Evolutionary conservation across 179 eudicot genomes (phyloP).

Genomic region (Beta macrorhiza): DNA sequence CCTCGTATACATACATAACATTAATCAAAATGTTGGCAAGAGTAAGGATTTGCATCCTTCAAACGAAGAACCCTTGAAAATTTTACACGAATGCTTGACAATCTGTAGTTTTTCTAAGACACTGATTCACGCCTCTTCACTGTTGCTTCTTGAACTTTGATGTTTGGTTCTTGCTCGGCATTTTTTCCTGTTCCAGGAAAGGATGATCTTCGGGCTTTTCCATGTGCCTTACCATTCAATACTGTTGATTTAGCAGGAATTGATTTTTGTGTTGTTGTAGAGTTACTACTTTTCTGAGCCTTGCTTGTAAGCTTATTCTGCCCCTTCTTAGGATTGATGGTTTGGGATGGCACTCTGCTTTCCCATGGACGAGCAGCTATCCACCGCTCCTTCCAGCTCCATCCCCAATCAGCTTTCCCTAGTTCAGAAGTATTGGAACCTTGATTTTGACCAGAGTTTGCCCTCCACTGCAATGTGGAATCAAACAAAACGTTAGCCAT

Average conservation of each 20-base stretch:
- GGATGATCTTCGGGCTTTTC: conserved; percentile 46
- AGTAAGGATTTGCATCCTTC: conserved; percentile 8
- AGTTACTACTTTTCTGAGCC: conserved; percentile 36
- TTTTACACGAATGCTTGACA: conserved; percentile 8
- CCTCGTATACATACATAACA: conserved; percentile 23
- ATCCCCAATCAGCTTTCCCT: conserved; percentile 82
- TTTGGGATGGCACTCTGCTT: conserved; percentile 46
- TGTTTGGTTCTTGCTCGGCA: conserved; percentile 29
- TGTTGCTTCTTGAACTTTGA: conserved; percentile 33
- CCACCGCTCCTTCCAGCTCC: conserved; percentile 99
- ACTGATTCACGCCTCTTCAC: conserved; percentile 28
- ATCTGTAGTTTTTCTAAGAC: conserved; percentile 24
- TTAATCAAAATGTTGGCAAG: not conserved
- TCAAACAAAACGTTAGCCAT: not conserved
- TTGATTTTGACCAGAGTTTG: conserved; percentile 52
- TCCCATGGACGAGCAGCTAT: conserved; percentile 97
- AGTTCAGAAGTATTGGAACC: conserved; percentile 55
- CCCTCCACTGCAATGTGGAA: conserved; percentile 69
- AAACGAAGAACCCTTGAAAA: not conserved
- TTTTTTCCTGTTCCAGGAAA: conserved; percentile 48
- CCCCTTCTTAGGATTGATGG: conserved; percentile 52
- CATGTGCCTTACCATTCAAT: conserved; percentile 43
- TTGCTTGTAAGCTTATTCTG: conserved; percentile 37
- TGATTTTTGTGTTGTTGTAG: conserved; percentile 33
- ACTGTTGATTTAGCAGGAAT: conserved; percentile 38